Evolutionary conservation across 2,329 filamentous ascomycete species (phyloP).

Genomic region (Ophiostoma tasmaniense): DNA sequence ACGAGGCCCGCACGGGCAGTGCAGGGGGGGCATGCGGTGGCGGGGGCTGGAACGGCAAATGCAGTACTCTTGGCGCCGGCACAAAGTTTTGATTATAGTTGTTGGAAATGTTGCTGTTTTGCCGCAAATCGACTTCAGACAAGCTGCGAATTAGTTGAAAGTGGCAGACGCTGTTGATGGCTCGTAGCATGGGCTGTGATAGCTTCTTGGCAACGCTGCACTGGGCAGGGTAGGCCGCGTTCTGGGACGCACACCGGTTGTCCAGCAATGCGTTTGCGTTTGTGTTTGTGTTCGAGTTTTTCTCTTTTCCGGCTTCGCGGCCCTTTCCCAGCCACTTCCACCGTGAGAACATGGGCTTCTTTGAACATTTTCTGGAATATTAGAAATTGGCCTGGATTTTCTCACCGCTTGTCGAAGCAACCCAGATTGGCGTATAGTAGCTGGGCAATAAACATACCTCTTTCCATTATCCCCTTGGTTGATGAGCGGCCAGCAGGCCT

Average conservation of each 20-base stretch:
- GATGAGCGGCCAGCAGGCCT: slow-evolving; percentile 9
- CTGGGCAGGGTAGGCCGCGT: neutral
- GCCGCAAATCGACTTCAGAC: neutral
- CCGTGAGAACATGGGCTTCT: slow-evolving; percentile 7
- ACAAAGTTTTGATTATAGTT: neutral
- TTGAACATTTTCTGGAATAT: slow-evolving; percentile 11
- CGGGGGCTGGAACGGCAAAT: neutral
- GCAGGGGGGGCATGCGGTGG: neutral
- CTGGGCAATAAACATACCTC: neutral
- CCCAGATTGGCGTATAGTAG: neutral
- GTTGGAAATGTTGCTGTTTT: neutral
- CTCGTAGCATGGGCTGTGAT: slow-evolving; percentile 13
- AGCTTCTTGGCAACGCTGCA: slow-evolving; percentile 11
- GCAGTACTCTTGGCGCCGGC: neutral
- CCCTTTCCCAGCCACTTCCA: slow-evolving; percentile 12
- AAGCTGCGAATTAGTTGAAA: neutral
- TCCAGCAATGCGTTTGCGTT: neutral
- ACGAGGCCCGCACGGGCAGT: neutral
- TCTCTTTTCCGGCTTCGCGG: slow-evolving; percentile 1
- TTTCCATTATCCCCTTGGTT: slow-evolving; percentile 3
- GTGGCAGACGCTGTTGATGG: slow-evolving; percentile 12
- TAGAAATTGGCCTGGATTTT: neutral
- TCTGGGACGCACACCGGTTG: neutral
- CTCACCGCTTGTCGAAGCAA: neutral
- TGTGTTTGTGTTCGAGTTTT: neutral